Percentiles rank a stretch among this genome's conserved stretches.
Conservation (phyloP, 208 protist genomes). For the Crithidia brevicula region DNA sequence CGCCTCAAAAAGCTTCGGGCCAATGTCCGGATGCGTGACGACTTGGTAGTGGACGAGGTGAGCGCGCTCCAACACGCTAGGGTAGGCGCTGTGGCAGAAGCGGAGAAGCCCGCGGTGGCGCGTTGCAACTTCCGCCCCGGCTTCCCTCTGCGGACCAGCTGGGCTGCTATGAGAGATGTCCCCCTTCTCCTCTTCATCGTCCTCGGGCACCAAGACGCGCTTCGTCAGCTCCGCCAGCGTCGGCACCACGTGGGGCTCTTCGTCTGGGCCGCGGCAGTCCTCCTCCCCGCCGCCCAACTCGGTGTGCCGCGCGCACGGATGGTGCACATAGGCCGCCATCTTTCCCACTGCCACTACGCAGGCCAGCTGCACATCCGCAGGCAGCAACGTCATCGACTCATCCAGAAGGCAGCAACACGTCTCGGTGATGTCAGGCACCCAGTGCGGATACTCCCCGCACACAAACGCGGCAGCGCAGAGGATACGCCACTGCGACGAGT, state of each 20-base stretch:
- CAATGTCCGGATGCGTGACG: slow-evolving; percentile 35
- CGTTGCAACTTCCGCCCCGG: not conserved
- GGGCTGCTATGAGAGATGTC: not conserved
- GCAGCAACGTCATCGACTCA: slow-evolving; percentile 58
- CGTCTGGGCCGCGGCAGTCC: slow-evolving; percentile 26
- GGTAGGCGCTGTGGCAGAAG: slow-evolving; percentile 63
- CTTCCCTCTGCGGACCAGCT: not conserved
- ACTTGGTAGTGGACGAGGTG: slow-evolving; percentile 58
- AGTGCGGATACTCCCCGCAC: slow-evolving; percentile 94
- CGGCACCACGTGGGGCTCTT: not conserved
- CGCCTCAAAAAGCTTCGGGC: slow-evolving; percentile 49
- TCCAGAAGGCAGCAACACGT: slow-evolving; percentile 56
- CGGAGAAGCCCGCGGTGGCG: slow-evolving; percentile 31
- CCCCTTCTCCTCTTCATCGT: not conserved
- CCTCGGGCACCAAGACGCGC: slow-evolving; percentile 17
- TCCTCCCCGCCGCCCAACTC: slow-evolving; percentile 68
- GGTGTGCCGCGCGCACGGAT: slow-evolving; percentile 57
- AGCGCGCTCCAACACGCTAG: slow-evolving; percentile 73
- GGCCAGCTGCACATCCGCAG: slow-evolving; percentile 81
- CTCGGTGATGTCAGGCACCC: slow-evolving; percentile 56
- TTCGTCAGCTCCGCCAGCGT: slow-evolving; percentile 20
- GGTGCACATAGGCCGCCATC: slow-evolving; percentile 73
- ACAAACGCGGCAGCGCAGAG: slow-evolving; percentile 94
- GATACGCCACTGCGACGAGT: slow-evolving; percentile 74
- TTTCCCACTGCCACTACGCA: slow-evolving; percentile 92